phyloP scores from a whole-genome alignment of 2,329 filamentous ascomycete genomes.

The Colletotrichum lini region DNA sequence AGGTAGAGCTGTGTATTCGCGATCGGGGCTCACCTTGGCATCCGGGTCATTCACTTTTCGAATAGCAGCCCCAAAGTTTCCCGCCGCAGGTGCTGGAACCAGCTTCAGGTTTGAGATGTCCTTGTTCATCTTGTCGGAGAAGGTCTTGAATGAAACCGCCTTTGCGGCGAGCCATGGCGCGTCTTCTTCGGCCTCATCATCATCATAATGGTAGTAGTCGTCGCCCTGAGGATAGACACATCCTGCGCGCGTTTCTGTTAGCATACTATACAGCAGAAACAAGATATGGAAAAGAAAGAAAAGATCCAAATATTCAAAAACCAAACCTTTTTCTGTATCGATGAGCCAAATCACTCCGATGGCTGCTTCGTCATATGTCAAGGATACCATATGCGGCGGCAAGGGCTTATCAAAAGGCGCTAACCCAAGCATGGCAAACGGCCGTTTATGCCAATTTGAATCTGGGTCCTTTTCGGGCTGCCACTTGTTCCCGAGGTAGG shows the following conservation, averaged over 20 bases:
- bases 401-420: slow-evolving; percentile 21
- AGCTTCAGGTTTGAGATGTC: slow-evolving; percentile 18
- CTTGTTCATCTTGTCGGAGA: slow-evolving; percentile 20
- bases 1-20: too few relatives aligned
- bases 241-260: slow-evolving; percentile 9
- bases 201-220: slow-evolving; percentile 10
- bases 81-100: slow-evolving; percentile 20
- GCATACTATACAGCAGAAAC: background rate
- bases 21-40: slow-evolving; percentile 18
- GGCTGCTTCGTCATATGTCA: slow-evolving; percentile 23
- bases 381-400: slow-evolving; percentile 22
- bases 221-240: slow-evolving; percentile 27
- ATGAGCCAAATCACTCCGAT: slow-evolving; percentile 24
- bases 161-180: slow-evolving; percentile 24
- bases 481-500: slow-evolving; percentile 29
- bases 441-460: slow-evolving; percentile 14
- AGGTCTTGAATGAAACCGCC: slow-evolving; percentile 13
- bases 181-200: slow-evolving; percentile 8
- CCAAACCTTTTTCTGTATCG: slow-evolving; percentile 26
- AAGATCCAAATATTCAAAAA: too few relatives aligned
- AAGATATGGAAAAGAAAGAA: background rate
- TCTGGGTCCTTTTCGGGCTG: slow-evolving; percentile 14
- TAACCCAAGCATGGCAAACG: slow-evolving; percentile 15
- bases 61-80: slow-evolving; percentile 24
- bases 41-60: slow-evolving; percentile 8